Base-by-base conservation (phyloP, 768 basidiomycete genomes). In the Mycena floridula region DNA sequence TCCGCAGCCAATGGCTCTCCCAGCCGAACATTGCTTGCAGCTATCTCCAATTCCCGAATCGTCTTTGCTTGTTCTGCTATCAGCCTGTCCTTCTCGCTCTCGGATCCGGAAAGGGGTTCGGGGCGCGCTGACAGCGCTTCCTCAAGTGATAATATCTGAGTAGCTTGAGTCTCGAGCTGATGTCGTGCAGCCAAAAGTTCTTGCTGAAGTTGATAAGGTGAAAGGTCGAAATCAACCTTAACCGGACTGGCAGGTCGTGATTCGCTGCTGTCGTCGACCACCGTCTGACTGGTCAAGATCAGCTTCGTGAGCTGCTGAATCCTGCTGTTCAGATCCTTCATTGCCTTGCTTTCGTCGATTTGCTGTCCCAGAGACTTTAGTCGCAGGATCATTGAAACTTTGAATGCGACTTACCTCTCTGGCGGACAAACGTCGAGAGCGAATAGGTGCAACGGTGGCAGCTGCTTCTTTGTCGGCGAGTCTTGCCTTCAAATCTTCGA, bases 231-330 rank as follows among this genome's bases (percentile, higher is more conserved):
- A 60, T 94, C 89, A 25, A 96, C 68, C 67, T 94, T 95, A 44
- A 76, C 76, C 0, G 93, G 93, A 62, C 90, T 93, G 5, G 71
- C 72, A 1, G 92, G 86, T 15, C 87, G 71, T 21, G 86, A 84
- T 42, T 86, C 84, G 44, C 79, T 81, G 49, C 72, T 77, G 41
- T 53, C 67, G 46, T 85, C 82, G 50, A 82, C 85, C 24, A 95
- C 82, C 1, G 79, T 87, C 50, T 89, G 82, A 50, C 88, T 90
- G 4, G 92, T 95, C 50, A 90, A 63, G 55, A 90, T 92, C 41
- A 89, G 70, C 59, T 84, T 91, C 47, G 85, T 89, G 44, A 91
- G 66, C 59, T 90, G 89, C 52, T 82, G 79, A 57, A 91, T 90
- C 35, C 88, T 73, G 25, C 77, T 65, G 51, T 87, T 88, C 18